phyloP scores from a whole-genome alignment of 2,329 filamentous ascomycete species.

The Aurifilum marmelostoma region DNA sequence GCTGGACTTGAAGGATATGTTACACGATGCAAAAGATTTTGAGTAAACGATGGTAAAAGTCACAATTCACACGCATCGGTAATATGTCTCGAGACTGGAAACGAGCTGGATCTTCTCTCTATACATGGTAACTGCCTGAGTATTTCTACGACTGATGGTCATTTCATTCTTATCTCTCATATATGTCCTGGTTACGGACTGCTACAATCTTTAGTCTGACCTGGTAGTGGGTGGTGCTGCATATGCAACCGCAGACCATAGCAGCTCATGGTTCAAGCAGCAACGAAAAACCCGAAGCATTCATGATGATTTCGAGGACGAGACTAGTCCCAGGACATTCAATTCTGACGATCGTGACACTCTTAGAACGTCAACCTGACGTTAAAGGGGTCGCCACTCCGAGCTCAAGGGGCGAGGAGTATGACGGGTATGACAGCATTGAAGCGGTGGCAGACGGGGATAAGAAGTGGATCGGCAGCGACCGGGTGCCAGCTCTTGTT shows the following conservation, averaged over 20 bases:
- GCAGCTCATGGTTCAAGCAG: not conserved
- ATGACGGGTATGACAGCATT: slow-evolving; percentile 14
- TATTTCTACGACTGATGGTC: not conserved
- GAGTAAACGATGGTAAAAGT: not conserved
- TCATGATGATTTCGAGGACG: not conserved
- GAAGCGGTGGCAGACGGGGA: not conserved
- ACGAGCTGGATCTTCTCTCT: not conserved
- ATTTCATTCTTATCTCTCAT: not conserved
- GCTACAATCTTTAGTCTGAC: not conserved
- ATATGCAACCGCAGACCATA: not conserved
- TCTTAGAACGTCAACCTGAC: not conserved
- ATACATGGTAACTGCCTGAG: not conserved
- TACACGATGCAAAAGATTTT: not conserved
- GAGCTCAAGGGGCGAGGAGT: not conserved
- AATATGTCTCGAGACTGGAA: not conserved
- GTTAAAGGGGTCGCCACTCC: not conserved
- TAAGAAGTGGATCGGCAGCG: not conserved
- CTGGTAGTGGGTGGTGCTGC: not conserved
- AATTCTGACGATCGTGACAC: not conserved
- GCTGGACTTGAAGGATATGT: not conserved
- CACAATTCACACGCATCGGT: slow-evolving; percentile 6
- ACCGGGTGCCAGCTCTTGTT: not conserved
- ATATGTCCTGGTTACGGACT: not conserved
- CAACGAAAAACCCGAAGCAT: not conserved
- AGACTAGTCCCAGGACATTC: not conserved